Evolutionary conservation across 805 yeast species (phyloP), one percentile per base, ranked within the genome.

Genomic region (Danielozyma ontarioensis): DNA sequence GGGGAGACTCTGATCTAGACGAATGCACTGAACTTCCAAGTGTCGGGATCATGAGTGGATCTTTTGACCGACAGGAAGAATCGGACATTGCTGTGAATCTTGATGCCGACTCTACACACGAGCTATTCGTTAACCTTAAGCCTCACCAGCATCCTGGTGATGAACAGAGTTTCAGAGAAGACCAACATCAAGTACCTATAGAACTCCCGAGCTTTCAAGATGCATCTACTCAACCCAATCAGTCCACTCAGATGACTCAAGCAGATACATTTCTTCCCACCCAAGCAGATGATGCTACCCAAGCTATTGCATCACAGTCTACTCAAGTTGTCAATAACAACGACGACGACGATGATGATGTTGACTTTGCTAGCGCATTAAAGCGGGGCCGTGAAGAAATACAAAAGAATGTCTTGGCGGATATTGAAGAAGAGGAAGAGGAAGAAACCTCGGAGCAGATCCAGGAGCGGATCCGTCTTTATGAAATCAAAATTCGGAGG

Each of bases 401-500:
- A 15, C 38, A 45, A 13, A 42, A 39, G 19, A 49, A 47, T 31
- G 29, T 17, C 17, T 25, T 32, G 28, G 36, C 17, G 35, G 30
- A 36, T 17, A 34, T 33, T 17, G 40, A 33, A 8, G 47, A 47
- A 8, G 57, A 48, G 26, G 44, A 41, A 4, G 48, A 41, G 4
- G 60, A 55, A 18, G 57, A 50, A 15, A 46, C 49, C n/a, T 41
- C 45, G 18, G 58, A 48, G 23, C 31, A 34, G 15, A 45, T 43
- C 44, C 48, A 48, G 44, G 49, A 43, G 42, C 42, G 39, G 47
- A 67, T 57, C 50, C 67, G 51, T 45, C 45, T 41, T 21, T 64
- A 47, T 55, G 76, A 57, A 56, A 68, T 50, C 39, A 62, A 45
- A 50, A 59, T 57, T 37, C 46, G 61, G 31, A 46, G 52, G 13